A percentile compares a stretch with the other conserved stretches of the same genome.
Evolutionary conservation across 192 early-diverging fungal species (phyloP).

Genomic region (Radiomyces spectabilis): DNA sequence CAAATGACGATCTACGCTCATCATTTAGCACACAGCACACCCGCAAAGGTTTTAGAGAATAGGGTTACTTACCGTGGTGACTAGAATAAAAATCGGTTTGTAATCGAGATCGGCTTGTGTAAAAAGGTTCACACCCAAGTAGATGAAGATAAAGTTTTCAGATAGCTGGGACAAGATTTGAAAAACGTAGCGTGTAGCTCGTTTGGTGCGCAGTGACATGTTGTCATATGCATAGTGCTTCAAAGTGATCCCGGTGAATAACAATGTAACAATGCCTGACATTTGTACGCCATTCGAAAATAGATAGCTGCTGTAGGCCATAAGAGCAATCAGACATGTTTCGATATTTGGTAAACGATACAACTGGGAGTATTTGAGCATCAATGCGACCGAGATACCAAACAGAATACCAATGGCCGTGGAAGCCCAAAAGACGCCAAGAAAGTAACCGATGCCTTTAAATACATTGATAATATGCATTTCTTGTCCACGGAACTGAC

Average conservation of each 20-base stretch:
- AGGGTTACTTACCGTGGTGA: constrained; percentile 54
- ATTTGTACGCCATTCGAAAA: constrained; percentile 82
- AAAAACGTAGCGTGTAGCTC: constrained; percentile 88
- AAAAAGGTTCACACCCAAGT: constrained; percentile 90
- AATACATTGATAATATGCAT: constrained; percentile 58
- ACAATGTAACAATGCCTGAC: constrained; percentile 89
- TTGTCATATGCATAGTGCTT: constrained; percentile 94
- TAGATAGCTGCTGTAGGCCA: constrained; percentile 91
- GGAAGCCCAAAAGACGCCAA: constrained; percentile 78
- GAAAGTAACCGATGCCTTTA: constrained; percentile 61
- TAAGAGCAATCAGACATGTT: constrained; percentile 74
- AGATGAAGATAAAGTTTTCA: constrained; percentile 98
- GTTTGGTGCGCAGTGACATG: constrained; percentile 67
- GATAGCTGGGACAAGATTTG: constrained; percentile 86
- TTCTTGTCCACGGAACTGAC: constrained; percentile 65
- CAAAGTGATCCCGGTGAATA: constrained; percentile 88
- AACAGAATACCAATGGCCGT: constrained; percentile 75
- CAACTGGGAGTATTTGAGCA: constrained; percentile 84
- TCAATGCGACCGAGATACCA: constrained; percentile 69
- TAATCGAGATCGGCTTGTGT: constrained; percentile 66
- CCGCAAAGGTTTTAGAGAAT: no score
- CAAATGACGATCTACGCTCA: constrained; percentile 73
- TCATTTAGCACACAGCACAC: no score
- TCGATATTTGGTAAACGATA: constrained; percentile 81
- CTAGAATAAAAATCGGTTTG: constrained; percentile 69